phyloP scores from a whole-genome alignment of 106 monocot species.

The Platanthera zijinensis region DNA sequence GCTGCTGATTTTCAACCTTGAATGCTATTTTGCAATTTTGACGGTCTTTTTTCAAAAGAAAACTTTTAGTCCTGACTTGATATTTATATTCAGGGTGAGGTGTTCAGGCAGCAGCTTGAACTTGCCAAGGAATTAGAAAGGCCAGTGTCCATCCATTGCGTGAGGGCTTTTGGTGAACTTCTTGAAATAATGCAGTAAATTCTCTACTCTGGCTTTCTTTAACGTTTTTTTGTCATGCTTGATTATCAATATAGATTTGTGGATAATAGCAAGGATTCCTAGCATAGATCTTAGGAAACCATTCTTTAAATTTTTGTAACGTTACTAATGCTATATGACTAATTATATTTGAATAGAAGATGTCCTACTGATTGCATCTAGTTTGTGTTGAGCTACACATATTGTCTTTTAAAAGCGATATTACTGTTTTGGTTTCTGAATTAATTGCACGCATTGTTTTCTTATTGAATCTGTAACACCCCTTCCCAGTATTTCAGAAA shows the following conservation, averaged over 20 bases:
- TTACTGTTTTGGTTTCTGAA: neutral
- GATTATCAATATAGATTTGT: neutral
- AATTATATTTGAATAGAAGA: neutral
- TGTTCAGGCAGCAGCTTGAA: constrained; percentile 67
- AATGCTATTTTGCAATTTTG: neutral
- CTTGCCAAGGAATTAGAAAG: constrained; percentile 67
- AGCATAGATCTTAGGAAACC: neutral
- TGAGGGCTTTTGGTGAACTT: constrained; percentile 82
- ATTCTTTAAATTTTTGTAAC: neutral
- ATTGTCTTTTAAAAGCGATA: neutral
- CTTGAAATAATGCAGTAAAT: constrained; percentile 73
- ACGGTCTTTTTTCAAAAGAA: neutral
- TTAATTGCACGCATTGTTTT: neutral
- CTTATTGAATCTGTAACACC: too few relatives aligned
- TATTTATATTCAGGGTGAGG: constrained; percentile 45
- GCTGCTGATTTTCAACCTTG: neutral
- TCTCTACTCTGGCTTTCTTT: neutral
- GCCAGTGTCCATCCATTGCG: constrained; percentile 89
- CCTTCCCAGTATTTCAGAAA: too few relatives aligned
- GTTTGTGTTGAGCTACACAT: neutral
- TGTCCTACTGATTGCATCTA: neutral
- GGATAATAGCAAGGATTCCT: neutral
- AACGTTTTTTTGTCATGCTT: neutral
- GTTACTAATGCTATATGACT: neutral
- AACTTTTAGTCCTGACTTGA: neutral